A percentile compares a stretch with the other conserved stretches of the same genome.
Conservation (phyloP, 2,329 filamentous ascomycete species). For the Alternaria sp. region DNA sequence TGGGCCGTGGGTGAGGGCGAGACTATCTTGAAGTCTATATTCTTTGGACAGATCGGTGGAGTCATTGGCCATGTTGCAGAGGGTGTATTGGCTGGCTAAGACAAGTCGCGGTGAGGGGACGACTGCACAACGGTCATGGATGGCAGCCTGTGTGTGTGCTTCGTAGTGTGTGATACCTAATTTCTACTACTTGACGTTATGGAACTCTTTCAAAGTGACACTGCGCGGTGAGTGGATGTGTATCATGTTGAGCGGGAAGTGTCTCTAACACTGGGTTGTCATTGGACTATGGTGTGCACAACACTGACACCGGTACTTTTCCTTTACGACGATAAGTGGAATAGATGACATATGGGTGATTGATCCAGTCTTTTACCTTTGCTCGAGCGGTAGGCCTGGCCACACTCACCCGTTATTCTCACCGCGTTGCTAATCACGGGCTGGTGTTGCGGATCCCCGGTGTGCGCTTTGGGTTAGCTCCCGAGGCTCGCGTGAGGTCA, state of each 20-base stretch:
- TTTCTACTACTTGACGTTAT: neutral
- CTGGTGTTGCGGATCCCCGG: conserved; percentile 8
- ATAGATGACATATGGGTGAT: neutral
- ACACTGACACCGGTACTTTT: neutral
- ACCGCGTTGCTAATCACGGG: conserved; percentile 3
- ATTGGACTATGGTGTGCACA: conserved; percentile 1
- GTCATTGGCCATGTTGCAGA: conserved; percentile 53
- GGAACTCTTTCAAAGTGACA: neutral
- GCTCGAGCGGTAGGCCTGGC: neutral
- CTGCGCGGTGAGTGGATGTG: conserved; percentile 16
- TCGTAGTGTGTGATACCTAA: conserved; percentile 2
- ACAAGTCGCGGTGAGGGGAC: neutral
- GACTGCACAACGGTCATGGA: neutral
- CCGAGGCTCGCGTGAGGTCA: conserved; percentile 17
- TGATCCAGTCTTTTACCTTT: neutral
- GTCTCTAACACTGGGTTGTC: conserved; percentile 1
- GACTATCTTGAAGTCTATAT: conserved; percentile 74
- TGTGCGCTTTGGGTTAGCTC: conserved; percentile 11
- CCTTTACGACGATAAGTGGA: neutral
- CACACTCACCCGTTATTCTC: neutral
- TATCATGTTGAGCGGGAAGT: conserved; percentile 5
- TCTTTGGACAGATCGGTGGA: conserved; percentile 76
- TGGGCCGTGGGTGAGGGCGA: conserved; percentile 84
- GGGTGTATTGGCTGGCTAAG: conserved; percentile 33
- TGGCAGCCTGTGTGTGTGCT: neutral